phyloP scores from a whole-genome alignment of 2,329 filamentous ascomycete species.

The Hymenotorrendiella dingleyae region DNA sequence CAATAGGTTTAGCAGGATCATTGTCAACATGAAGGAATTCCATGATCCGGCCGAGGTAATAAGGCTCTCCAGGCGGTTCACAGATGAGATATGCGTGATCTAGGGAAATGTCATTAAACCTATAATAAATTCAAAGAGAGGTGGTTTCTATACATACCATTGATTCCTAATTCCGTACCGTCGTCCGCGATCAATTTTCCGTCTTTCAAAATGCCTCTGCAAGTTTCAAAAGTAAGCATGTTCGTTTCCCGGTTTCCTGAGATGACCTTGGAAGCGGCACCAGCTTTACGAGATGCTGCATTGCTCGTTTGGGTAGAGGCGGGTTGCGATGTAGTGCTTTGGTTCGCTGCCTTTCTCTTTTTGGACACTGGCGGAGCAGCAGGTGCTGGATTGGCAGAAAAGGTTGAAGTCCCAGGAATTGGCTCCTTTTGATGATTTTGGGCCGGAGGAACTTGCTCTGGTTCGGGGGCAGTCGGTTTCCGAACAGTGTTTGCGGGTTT shows the following conservation, averaged over 20 bases:
- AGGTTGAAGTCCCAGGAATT: slow-evolving; percentile 53
- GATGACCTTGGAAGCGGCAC: slow-evolving; percentile 13
- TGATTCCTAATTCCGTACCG: slow-evolving; percentile 73
- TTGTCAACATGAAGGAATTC: slow-evolving; percentile 86
- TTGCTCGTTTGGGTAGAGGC: slow-evolving; percentile 11
- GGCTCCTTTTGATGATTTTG: slow-evolving; percentile 36
- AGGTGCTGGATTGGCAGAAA: slow-evolving; percentile 41
- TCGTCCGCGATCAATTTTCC: slow-evolving; percentile 84
- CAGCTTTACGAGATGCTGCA: slow-evolving; percentile 16
- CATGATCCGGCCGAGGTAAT: slow-evolving; percentile 97
- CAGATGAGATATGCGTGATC: slow-evolving; percentile 94
- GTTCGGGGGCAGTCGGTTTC: slow-evolving; percentile 32
- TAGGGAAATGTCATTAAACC: slow-evolving; percentile 28
- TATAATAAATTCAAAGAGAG: background rate
- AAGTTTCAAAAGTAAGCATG: slow-evolving; percentile 80
- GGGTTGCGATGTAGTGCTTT: slow-evolving; percentile 19
- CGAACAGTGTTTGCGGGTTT: slow-evolving; percentile 30
- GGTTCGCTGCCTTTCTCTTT: slow-evolving; percentile 71
- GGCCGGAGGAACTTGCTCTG: slow-evolving; percentile 21
- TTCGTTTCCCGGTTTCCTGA: slow-evolving; percentile 57
- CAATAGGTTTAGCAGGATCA: slow-evolving; percentile 65
- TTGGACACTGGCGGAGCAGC: slow-evolving; percentile 56
- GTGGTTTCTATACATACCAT: slow-evolving; percentile 63
- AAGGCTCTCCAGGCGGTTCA: slow-evolving; percentile 94
- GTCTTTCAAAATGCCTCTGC: slow-evolving; percentile 61